Conservation (phyloP, 2,329 filamentous ascomycete species). For the Phialophora chinensis region DNA sequence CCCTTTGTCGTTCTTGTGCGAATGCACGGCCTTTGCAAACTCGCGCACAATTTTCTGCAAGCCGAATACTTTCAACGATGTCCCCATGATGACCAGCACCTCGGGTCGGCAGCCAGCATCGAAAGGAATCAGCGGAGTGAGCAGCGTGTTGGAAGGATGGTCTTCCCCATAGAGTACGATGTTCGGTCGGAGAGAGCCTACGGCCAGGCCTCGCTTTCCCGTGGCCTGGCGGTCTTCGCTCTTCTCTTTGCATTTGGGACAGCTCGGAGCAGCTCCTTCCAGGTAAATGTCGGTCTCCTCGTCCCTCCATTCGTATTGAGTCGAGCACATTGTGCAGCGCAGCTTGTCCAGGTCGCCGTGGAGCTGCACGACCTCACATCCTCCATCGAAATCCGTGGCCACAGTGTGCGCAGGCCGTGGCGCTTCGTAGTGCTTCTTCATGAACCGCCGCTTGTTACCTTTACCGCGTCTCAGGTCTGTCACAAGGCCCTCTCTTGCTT, state of each 20-base stretch:
- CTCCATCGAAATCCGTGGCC: conserved; percentile 45
- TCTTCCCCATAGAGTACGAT: conserved; percentile 78
- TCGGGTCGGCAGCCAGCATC: conserved; percentile 70
- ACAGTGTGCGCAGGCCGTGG: conserved; percentile 34
- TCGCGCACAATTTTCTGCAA: conserved; percentile 73
- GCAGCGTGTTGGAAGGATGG: conserved; percentile 70
- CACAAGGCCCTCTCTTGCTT: conserved; percentile 71
- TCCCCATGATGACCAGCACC: conserved; percentile 72
- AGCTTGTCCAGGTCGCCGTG: conserved; percentile 71
- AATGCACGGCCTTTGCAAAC: conserved; percentile 73
- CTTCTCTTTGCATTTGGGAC: conserved; percentile 68
- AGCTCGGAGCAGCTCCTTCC: conserved; percentile 69
- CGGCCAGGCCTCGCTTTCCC: conserved; percentile 70
- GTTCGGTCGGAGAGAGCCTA: conserved; percentile 72
- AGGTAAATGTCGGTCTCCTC: conserved; percentile 57
- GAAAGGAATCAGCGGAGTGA: conserved; percentile 71
- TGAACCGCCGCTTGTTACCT: conserved; percentile 67
- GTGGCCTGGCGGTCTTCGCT: conserved; percentile 67
- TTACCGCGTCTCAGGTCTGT: conserved; percentile 67
- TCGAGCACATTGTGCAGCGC: conserved; percentile 58
- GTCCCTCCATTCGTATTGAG: conserved; percentile 50
- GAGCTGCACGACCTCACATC: conserved; percentile 64
- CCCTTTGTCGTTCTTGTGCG: conserved; percentile 60
- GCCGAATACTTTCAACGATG: conserved; percentile 72
- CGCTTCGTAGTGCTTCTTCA: conserved; percentile 49